phyloP scores from a whole-genome alignment of 2,329 filamentous ascomycete genomes.

The Phialophora expanda region DNA sequence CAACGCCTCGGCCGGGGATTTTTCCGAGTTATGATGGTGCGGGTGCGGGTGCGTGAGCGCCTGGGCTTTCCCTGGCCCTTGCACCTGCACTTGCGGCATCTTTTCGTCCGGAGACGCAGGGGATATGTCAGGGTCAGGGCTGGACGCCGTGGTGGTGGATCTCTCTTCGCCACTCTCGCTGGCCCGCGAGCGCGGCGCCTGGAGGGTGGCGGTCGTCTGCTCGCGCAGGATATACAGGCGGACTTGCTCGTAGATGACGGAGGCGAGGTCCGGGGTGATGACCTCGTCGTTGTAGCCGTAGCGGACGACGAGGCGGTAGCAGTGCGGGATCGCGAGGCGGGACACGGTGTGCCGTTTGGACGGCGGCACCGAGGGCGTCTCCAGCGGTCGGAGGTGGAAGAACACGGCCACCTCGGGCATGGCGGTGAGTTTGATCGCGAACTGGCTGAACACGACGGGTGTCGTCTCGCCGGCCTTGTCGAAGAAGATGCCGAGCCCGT shows the following conservation, averaged over 20 bases:
- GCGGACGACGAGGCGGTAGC: conserved; percentile 71
- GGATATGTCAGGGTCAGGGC: not conserved
- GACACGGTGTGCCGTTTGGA: conserved; percentile 57
- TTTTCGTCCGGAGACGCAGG: not conserved
- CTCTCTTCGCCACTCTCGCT: not conserved
- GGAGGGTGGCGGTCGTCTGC: not conserved
- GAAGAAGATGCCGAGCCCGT: conserved; percentile 74
- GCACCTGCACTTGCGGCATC: not conserved
- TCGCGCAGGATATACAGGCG: conserved; percentile 55
- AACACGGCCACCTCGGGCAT: conserved; percentile 73
- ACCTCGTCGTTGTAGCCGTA: conserved; percentile 77
- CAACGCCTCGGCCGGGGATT: conserved; percentile 35
- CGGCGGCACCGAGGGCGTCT: conserved; percentile 60
- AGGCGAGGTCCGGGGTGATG: conserved; percentile 67
- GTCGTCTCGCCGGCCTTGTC: conserved; percentile 72
- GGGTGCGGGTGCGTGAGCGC: not conserved
- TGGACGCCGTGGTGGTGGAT: not conserved
- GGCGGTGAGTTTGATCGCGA: conserved; percentile 71
- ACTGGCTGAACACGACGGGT: conserved; percentile 73
- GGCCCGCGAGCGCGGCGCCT: not conserved
- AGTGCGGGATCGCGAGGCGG: conserved; percentile 59
- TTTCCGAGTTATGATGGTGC: conserved; percentile 5
- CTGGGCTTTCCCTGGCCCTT: no score
- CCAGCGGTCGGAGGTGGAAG: conserved; percentile 71
- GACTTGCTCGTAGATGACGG: conserved; percentile 65